phyloP scores from a whole-genome alignment of 108 stramenopile species.

The Skeletonema potamos region DNA sequence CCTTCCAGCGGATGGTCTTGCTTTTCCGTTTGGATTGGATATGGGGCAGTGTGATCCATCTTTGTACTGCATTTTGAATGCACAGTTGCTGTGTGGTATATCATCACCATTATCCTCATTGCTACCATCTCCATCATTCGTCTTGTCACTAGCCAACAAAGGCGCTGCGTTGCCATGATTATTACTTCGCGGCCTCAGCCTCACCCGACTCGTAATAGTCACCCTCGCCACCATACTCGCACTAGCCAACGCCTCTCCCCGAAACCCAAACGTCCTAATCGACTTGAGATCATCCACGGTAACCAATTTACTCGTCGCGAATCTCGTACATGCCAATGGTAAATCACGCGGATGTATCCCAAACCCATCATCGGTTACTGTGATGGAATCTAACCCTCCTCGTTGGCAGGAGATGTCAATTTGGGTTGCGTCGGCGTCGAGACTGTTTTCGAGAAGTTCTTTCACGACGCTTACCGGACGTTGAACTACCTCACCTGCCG shows the following conservation, averaged over 20 bases:
- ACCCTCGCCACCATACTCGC: conserved; percentile 74
- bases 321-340: conserved; percentile 87
- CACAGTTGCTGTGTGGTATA: conserved; percentile 35
- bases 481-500: conserved; percentile 99
- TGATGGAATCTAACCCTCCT: conserved; percentile 14
- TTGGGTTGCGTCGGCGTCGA: conserved; percentile 86
- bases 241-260: conserved; percentile 93
- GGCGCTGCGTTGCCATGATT: background rate
- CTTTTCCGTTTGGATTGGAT: conserved; percentile 40
- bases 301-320: conserved; percentile 93
- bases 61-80: conserved; percentile 75
- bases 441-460: conserved; percentile 96
- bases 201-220: conserved; percentile 44
- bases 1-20: conserved; percentile 86
- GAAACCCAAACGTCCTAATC: conserved; percentile 94
- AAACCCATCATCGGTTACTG: conserved; percentile 73
- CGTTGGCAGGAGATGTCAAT: conserved; percentile 23
- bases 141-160: too few species aligned
- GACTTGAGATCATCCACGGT: conserved; percentile 82
- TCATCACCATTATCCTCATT: conserved; percentile 7
- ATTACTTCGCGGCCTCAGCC: background rate
- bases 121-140: background rate
- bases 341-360: conserved; percentile 77
- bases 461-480: conserved; percentile 93
- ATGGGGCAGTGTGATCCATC: conserved; percentile 59